Conservation (phyloP, 176 grass and related monocot species). For the Aechmea fasciata region DNA sequence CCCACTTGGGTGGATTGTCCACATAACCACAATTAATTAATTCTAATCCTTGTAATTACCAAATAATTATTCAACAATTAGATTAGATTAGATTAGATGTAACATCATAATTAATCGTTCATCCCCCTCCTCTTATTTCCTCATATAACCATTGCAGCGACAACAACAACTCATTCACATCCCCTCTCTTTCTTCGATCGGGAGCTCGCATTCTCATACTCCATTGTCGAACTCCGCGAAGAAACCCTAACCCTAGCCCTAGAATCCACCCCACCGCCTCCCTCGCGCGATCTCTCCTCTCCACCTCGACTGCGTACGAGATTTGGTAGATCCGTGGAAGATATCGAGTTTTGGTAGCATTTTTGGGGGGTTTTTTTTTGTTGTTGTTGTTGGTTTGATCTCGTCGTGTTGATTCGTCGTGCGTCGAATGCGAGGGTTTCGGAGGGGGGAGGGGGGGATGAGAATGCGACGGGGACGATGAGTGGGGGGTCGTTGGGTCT, state of each 20-base stretch:
- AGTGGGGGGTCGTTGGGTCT: conserved; percentile 70
- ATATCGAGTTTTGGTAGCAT: neutral
- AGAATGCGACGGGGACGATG: conserved; percentile 32
- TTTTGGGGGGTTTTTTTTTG: neutral
- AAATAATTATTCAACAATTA: neutral
- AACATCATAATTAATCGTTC: neutral
- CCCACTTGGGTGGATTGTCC: too few relatives aligned
- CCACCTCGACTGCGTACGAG: neutral
- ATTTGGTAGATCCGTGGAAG: neutral
- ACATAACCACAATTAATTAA: neutral
- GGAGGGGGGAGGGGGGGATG: conserved; percentile 24
- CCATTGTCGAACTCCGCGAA: neutral
- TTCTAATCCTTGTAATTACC: neutral
- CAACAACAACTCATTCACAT: neutral
- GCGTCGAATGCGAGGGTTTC: neutral
- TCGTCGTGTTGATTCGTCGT: neutral
- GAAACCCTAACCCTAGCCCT: neutral
- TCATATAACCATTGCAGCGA: neutral
- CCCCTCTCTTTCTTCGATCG: neutral
- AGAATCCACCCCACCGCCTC: neutral
- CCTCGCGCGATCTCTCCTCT: too few relatives aligned
- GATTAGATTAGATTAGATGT: neutral
- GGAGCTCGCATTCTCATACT: neutral
- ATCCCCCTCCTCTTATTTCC: neutral
- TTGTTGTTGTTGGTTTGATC: neutral